Percentiles rank a stretch among this genome's conserved stretches.
Conservation (phyloP, 164 flowering plant genomes). For the Protea cynaroides region DNA sequence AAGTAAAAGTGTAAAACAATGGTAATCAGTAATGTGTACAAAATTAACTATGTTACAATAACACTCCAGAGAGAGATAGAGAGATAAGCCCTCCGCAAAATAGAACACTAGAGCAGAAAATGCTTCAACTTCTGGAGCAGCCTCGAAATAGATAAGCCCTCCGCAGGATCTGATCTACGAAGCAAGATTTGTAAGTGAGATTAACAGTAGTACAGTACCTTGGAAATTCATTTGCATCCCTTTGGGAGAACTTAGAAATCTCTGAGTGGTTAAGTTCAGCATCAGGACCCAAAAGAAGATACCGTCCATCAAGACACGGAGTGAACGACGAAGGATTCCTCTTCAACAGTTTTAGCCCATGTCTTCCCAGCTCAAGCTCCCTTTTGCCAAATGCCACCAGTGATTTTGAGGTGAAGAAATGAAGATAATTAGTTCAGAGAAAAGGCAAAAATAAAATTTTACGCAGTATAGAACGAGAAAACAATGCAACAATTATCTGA, state of each 20-base stretch:
- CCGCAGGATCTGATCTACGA: not conserved
- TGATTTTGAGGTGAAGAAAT: not conserved
- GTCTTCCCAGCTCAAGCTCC: slow-evolving; percentile 68
- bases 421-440: not conserved
- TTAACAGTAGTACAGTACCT: slow-evolving; percentile 51
- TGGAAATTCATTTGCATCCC: slow-evolving; percentile 78
- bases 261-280: slow-evolving; percentile 55
- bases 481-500: no score
- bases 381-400: slow-evolving; percentile 28
- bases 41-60: no score
- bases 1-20: no score
- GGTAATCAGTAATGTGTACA: no score
- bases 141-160: no score
- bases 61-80: no score
- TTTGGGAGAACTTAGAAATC: slow-evolving; percentile 79
- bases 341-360: slow-evolving; percentile 81
- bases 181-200: no score
- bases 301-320: slow-evolving; percentile 83
- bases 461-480: no score
- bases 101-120: no score
- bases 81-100: no score
- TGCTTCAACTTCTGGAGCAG: no score
- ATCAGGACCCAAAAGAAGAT: slow-evolving; percentile 76
- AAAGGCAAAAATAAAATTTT: no score
- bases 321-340: slow-evolving; percentile 92